Evolutionary conservation across 78 protist genomes (phyloP).

Genomic region (Abeoforma whisleri): DNA sequence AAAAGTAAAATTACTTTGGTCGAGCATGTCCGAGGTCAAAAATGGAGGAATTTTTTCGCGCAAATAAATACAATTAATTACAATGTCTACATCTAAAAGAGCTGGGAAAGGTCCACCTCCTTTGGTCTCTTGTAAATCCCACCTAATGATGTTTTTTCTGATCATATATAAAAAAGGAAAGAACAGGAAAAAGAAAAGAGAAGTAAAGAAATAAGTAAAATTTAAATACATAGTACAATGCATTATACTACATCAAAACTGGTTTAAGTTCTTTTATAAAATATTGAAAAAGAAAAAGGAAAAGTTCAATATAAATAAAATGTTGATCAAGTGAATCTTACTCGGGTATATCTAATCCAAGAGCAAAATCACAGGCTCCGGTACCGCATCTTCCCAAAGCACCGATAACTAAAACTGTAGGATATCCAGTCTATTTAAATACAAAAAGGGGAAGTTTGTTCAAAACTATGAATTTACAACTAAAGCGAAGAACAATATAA

Average conservation of each 20-base stretch:
- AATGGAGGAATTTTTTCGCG: constrained; percentile 57
- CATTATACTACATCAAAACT: too few relatives aligned
- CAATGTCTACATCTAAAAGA: constrained; percentile 51
- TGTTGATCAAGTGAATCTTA: too few relatives aligned
- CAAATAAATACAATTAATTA: constrained; percentile 73
- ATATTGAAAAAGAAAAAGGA: too few relatives aligned
- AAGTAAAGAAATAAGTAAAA: too few relatives aligned
- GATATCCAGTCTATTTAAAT: constrained; percentile 15
- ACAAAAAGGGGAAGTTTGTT: not conserved
- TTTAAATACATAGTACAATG: too few relatives aligned
- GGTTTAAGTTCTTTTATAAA: too few relatives aligned
- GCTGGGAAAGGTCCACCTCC: constrained; percentile 71
- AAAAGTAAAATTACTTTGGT: too few relatives aligned
- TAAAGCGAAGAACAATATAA: too few relatives aligned
- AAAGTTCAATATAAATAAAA: too few relatives aligned
- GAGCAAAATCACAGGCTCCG: constrained; percentile 55
- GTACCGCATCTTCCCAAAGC: constrained; percentile 75
- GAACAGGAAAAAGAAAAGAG: not conserved
- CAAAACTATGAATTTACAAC: too few relatives aligned
- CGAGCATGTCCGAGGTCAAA: constrained; percentile 42
- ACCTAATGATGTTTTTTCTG: constrained; percentile 36
- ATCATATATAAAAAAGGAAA: too few relatives aligned
- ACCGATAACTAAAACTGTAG: constrained; percentile 58
- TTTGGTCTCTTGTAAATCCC: constrained; percentile 72
- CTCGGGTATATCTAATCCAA: too few relatives aligned